A percentile compares a stretch with the other conserved stretches of the same genome.
phyloP scores from a whole-genome alignment of 2,329 filamentous ascomycete species.

The Colletotrichum nymphaeae region DNA sequence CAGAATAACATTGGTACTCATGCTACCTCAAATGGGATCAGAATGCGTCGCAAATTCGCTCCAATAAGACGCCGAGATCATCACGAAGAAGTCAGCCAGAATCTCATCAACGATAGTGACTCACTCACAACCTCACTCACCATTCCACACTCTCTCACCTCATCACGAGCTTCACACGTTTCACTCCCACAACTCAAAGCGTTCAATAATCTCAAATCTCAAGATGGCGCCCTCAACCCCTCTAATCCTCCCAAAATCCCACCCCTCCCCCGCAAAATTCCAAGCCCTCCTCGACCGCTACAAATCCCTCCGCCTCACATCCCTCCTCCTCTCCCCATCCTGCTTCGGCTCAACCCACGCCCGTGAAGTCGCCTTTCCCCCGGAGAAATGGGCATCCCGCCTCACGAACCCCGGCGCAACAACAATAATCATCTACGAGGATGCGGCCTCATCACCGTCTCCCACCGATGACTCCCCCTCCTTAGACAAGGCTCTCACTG shows the following conservation, averaged over 20 bases:
- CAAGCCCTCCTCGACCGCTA: background rate
- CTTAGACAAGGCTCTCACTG: background rate
- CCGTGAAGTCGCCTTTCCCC: slow-evolving; percentile 17
- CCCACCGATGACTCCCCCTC: background rate
- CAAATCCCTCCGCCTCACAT: slow-evolving; percentile 28
- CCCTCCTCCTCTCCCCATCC: slow-evolving; percentile 21
- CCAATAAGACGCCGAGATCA: background rate
- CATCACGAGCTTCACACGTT: too few species aligned
- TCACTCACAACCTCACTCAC: background rate
- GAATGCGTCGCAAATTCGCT: background rate
- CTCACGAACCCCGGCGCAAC: slow-evolving; percentile 17
- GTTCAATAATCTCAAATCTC: too few species aligned
- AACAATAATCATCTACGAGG: slow-evolving; percentile 14
- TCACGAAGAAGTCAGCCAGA: background rate
- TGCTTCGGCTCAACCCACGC: slow-evolving; percentile 27
- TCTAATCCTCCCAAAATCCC: slow-evolving; percentile 12
- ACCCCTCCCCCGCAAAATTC: background rate
- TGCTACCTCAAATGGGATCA: too few species aligned
- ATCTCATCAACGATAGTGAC: background rate
- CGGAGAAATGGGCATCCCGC: slow-evolving; percentile 15
- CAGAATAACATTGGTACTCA: too few species aligned
- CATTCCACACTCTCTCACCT: too few species aligned
- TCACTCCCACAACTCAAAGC: background rate
- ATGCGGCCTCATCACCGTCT: background rate
- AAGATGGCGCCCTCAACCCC: background rate